These are phyloP conservation scores for Penicillium verhagenii DNA, from an alignment of 495 filamentous ascomycete genomes.

Conservation along the genomic window DNA sequence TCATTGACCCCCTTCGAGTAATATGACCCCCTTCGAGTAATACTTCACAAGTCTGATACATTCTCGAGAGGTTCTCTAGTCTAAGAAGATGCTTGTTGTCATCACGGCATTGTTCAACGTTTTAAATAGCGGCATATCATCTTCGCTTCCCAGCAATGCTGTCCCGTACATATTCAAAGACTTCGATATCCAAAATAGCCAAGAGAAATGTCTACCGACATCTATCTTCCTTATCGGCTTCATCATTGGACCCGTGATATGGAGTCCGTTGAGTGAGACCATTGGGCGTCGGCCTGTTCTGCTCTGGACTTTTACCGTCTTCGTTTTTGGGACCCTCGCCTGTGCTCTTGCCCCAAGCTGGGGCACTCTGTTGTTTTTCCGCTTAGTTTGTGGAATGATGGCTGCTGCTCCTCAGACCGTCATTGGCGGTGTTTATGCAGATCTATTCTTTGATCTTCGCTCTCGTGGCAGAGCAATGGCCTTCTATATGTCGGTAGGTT, in stretches of 20 bases:
- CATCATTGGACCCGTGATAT: slow-evolving; percentile 61
- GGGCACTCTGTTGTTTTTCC: slow-evolving; percentile 65
- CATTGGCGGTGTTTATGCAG: slow-evolving; percentile 71
- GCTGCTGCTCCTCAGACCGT: slow-evolving; percentile 69
- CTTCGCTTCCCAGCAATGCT: too few species aligned
- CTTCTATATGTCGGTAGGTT: slow-evolving; percentile 67
- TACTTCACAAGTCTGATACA: too few species aligned
- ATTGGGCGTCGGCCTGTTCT: slow-evolving; percentile 66
- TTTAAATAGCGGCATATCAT: too few species aligned
- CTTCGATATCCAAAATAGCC: too few species aligned
- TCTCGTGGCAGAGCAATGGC: slow-evolving; percentile 68
- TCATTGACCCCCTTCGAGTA: too few species aligned
- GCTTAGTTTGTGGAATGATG: slow-evolving; percentile 61
- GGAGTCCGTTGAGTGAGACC: slow-evolving; percentile 69
- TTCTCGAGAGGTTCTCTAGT: too few species aligned
- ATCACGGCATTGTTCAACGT: too few species aligned
- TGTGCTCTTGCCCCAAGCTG: slow-evolving; percentile 70
- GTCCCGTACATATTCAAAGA: too few species aligned
- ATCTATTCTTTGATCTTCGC: slow-evolving; percentile 61
- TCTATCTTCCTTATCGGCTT: slow-evolving; percentile 75
- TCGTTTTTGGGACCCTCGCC: slow-evolving; percentile 65
- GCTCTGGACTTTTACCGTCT: slow-evolving; percentile 59
- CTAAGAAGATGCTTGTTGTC: too few species aligned
- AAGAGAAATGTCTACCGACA: slow-evolving; percentile 67
- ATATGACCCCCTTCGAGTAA: too few species aligned